phyloP scores from a whole-genome alignment of 225 moss, liverwort and hornwort genomes.

The Physcomitrium patens region DNA sequence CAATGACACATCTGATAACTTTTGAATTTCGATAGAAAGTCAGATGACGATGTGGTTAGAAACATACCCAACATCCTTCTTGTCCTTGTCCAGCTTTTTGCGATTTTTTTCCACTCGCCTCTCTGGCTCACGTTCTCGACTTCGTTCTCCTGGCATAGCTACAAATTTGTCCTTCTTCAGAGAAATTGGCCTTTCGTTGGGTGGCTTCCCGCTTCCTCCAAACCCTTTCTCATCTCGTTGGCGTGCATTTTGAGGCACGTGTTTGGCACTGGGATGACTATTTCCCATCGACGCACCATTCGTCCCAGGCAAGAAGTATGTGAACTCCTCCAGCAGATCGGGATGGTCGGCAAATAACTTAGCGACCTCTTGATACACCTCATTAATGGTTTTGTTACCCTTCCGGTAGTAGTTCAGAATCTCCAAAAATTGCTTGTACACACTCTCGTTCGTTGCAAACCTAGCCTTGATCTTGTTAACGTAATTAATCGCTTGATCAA shows the following conservation, averaged over 20 bases:
- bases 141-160: conserved; percentile 31
- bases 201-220: conserved; percentile 34
- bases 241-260: conserved; percentile 42
- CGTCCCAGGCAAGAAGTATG: conserved; percentile 85
- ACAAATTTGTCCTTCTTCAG: conserved; percentile 72
- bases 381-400: conserved; percentile 80
- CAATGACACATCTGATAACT: too few relatives aligned
- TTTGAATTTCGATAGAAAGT: not conserved
- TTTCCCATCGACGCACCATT: conserved; percentile 32
- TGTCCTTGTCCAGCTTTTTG: not conserved
- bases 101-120: conserved; percentile 41
- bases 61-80: not conserved
- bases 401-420: conserved; percentile 96
- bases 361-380: conserved; percentile 94
- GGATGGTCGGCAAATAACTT: conserved; percentile 68
- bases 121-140: conserved; percentile 61
- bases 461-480: conserved; percentile 98
- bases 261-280: conserved; percentile 37
- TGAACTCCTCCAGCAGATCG: conserved; percentile 94
- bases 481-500: conserved; percentile 97
- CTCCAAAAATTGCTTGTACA: conserved; percentile 96
- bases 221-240: conserved; percentile 56
- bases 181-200: conserved; percentile 47
- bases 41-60: not conserved
- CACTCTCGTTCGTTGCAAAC: conserved; percentile 82